Evolutionary conservation across 345 rosid genomes (phyloP).

Genomic region (Anacardium occidentale): DNA sequence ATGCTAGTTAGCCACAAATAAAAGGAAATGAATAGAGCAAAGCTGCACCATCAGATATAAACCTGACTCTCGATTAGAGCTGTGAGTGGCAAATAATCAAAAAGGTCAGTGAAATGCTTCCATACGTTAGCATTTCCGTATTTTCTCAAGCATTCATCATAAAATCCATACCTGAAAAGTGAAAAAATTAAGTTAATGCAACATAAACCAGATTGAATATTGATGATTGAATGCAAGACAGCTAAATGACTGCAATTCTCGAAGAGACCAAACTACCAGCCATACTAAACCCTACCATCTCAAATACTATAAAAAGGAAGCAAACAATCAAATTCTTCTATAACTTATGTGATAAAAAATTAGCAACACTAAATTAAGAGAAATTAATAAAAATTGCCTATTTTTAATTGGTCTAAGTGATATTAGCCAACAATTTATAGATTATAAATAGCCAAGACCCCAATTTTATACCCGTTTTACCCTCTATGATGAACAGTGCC

Average conservation of each 20-base stretch:
- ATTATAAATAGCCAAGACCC: too few species aligned
- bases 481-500: too few species aligned
- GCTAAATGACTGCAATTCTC: too few species aligned
- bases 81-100: constrained; percentile 59
- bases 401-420: too few species aligned
- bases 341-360: neutral
- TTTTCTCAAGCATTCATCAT: constrained; percentile 63
- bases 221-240: neutral
- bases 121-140: constrained; percentile 68
- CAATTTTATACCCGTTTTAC: too few species aligned
- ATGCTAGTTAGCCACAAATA: constrained; percentile 14
- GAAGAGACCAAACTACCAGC: neutral
- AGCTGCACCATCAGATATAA: constrained; percentile 12
- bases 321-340: neutral
- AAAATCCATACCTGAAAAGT: constrained; percentile 57
- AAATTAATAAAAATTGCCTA: too few species aligned
- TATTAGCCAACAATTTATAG: too few species aligned
- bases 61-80: constrained; percentile 69
- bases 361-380: too few species aligned
- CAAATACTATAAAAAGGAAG: neutral
- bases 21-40: neutral
- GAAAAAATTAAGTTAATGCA: neutral
- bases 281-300: neutral
- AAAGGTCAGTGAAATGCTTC: constrained; percentile 61
- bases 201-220: neutral